Evolutionary conservation across 805 yeast species (phyloP).

Genomic region (Jamesozyma spencerorum): DNA sequence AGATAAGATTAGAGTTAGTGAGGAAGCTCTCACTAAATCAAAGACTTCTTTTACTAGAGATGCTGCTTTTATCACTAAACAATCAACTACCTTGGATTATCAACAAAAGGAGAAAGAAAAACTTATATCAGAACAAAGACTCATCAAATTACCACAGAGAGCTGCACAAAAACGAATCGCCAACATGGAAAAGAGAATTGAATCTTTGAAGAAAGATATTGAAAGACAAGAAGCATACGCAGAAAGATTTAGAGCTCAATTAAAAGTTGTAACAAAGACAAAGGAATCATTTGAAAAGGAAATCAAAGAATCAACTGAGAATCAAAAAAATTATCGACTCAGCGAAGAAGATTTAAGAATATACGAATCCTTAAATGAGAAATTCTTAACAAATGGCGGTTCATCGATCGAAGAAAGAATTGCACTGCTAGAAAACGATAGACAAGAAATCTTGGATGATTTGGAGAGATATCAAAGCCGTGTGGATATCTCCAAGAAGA

Average conservation of each 20-base stretch:
- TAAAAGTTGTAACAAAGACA: conserved; percentile 38
- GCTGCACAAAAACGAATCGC: conserved; percentile 39
- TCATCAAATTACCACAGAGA: conserved; percentile 48
- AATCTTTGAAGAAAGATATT: conserved; percentile 43
- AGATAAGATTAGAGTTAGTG: conserved; percentile 30
- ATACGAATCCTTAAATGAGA: conserved; percentile 49
- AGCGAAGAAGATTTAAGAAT: conserved; percentile 44
- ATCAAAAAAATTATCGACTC: conserved; percentile 30
- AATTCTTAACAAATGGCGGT: conserved; percentile 50
- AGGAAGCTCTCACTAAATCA: conserved; percentile 31
- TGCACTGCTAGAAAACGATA: conserved; percentile 34
- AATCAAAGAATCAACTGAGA: conserved; percentile 20
- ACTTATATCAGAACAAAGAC: conserved; percentile 42
- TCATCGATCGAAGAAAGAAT: conserved; percentile 45
- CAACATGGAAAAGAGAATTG: conserved; percentile 39
- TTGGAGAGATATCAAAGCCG: conserved; percentile 32
- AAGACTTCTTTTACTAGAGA: conserved; percentile 41
- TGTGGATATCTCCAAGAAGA: conserved; percentile 29
- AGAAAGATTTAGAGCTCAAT: conserved; percentile 36
- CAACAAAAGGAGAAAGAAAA: conserved; percentile 36
- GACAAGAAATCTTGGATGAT: conserved; percentile 35
- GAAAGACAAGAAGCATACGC: conserved; percentile 41
- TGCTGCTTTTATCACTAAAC: conserved; percentile 34
- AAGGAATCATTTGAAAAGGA: conserved; percentile 31
- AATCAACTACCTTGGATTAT: conserved; percentile 32